phyloP scores from a whole-genome alignment of 257 asterid species.

The Scutellaria galericulata region DNA sequence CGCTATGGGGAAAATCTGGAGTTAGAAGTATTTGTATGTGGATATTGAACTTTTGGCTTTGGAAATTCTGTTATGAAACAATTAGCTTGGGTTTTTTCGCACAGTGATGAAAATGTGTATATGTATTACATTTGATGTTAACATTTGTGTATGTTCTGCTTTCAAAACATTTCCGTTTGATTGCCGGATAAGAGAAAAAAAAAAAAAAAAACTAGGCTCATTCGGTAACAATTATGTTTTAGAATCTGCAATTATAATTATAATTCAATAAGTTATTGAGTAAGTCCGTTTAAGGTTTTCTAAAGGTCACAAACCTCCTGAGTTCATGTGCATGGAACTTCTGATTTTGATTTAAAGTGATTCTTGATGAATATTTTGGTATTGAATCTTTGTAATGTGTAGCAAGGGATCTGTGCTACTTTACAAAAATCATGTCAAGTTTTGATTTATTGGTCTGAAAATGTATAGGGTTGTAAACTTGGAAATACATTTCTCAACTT shows the following conservation, averaged over 20 bases:
- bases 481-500: neutral
- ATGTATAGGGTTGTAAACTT: neutral
- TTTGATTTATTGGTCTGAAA: neutral
- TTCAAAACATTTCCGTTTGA: neutral
- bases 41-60: neutral
- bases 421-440: neutral
- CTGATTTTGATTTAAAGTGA: neutral
- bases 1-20: neutral
- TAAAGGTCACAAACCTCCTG: neutral
- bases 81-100: neutral
- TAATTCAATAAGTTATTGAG: neutral
- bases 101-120: neutral
- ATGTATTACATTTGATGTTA: neutral
- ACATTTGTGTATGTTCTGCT: neutral
- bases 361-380: neutral
- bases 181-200: neutral
- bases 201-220: neutral
- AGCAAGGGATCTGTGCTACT: slow-evolving; percentile 14
- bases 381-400: neutral
- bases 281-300: neutral
- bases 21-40: neutral
- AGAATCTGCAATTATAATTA: neutral
- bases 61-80: neutral
- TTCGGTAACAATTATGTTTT: neutral
- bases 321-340: neutral